Evolutionary conservation across 2,329 filamentous ascomycete species (phyloP).

Genomic region (Fusarium sterilihyphosum): DNA sequence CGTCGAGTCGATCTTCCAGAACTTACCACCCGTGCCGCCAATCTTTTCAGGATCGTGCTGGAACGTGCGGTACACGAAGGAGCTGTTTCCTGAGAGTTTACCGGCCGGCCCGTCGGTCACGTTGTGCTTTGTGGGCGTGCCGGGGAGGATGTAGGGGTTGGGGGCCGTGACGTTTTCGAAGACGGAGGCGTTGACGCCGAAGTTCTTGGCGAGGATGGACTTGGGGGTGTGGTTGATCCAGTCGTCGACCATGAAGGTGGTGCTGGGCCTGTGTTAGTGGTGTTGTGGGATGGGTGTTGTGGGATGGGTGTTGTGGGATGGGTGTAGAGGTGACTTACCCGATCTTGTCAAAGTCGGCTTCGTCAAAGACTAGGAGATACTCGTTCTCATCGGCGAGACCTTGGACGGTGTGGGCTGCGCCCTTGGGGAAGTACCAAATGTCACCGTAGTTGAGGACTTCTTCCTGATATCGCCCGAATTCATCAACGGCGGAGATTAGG

Average conservation of each 20-base stretch:
- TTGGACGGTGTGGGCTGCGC: conserved; percentile 70
- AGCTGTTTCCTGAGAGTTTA: conserved; percentile 64
- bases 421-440: conserved; percentile 76
- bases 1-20: conserved; percentile 72
- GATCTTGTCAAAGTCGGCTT: conserved; percentile 71
- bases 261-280: conserved; percentile 51
- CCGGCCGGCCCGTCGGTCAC: conserved; percentile 52
- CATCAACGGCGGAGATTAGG: conserved; percentile 69
- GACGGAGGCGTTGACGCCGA: conserved; percentile 67
- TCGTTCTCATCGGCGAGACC: conserved; percentile 74
- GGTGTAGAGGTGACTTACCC: conserved; percentile 53
- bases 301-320: neutral
- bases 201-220: conserved; percentile 73
- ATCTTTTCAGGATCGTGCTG: conserved; percentile 65
- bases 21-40: conserved; percentile 68
- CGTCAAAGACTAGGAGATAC: conserved; percentile 73
- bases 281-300: accelerated
- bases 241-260: conserved; percentile 77
- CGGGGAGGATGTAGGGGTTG: conserved; percentile 71
- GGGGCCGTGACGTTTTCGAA: conserved; percentile 67
- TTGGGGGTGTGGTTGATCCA: conserved; percentile 75
- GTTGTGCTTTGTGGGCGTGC: conserved; percentile 59
- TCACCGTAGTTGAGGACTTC: conserved; percentile 69
- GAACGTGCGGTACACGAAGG: conserved; percentile 70
- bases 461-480: conserved; percentile 65